Evolutionary conservation across 306 rosid species (phyloP).

Genomic region (Prunus kanzakura): DNA sequence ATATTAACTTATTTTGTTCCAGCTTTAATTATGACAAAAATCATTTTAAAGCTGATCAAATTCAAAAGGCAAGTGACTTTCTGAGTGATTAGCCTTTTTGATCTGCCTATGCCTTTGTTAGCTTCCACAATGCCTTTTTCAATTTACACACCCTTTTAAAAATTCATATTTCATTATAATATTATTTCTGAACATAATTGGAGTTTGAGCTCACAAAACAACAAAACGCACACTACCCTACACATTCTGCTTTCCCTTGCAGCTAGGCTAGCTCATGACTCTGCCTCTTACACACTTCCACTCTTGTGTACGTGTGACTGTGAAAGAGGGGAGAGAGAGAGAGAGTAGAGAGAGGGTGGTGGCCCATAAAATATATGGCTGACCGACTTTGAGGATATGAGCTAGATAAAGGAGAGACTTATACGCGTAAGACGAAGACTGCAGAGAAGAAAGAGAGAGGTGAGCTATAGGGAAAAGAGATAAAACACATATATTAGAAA

Average conservation of each 20-base stretch:
- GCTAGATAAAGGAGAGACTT: constrained; percentile 47
- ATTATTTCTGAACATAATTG: constrained; percentile 29
- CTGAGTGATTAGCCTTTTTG: not conserved
- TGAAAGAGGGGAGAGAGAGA: not conserved
- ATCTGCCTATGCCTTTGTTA: not conserved
- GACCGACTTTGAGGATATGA: constrained; percentile 53
- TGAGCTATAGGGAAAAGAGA: constrained; percentile 12
- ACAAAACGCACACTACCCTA: constrained; percentile 26
- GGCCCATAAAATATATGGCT: constrained; percentile 73
- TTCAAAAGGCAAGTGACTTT: constrained; percentile 52
- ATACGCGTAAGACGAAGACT: constrained; percentile 28
- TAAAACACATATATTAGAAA: constrained; percentile 18
- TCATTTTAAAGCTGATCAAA: constrained; percentile 39
- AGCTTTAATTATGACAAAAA: constrained; percentile 61
- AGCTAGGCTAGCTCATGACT: constrained; percentile 17
- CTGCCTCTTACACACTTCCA: constrained; percentile 42
- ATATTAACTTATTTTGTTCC: constrained; percentile 7
- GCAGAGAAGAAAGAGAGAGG: constrained; percentile 18
- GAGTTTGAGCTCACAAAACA: constrained; percentile 48
- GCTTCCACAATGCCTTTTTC: not conserved
- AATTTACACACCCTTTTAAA: not conserved
- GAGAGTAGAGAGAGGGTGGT: constrained; percentile 27
- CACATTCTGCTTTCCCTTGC: constrained; percentile 36
- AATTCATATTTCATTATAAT: not conserved
- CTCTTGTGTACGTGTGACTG: constrained; percentile 37